Evolutionary conservation across 805 yeast genomes (phyloP), one percentile per base, ranked within the genome.

Genomic region (Yarrowia deformans): DNA sequence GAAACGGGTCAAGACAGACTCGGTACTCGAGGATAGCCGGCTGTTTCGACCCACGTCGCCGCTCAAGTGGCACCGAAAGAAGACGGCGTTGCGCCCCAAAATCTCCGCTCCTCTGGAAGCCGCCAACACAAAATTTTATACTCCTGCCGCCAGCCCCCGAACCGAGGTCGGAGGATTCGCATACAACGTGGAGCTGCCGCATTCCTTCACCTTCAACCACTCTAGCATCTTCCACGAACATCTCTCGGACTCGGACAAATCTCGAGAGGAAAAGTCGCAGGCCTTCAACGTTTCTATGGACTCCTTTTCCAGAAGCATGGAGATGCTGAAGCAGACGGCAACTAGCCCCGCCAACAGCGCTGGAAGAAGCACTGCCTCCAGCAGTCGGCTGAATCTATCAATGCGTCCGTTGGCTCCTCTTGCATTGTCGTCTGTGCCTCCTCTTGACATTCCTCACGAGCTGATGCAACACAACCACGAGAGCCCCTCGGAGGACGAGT

Each of bases 61-160:
- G 19, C 66, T 60, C 66, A 60, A 60, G 42, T 60, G 66, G 66
- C 66, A 60, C 52, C 45, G 66, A 60, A 60, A 45, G 52, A 45
- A 60, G 66, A 34, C 18, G 3, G 52, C 34, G 0, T n/a, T 42
- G 16, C 39, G 64, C 6, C 66, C 66, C 9, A 60, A 43, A 16
- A 60, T 60, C 8, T 60, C 66, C 5, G 40, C 52, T 3, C 66
- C 66, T 3, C 32, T 60, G 29, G 52, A 43, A 18, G 32, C 42
- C 8, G 66, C 50, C 35, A 13, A 34, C 42, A 60, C 40, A 3
- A 40, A 43, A 12, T 60, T 60, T 14, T 45, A 60, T 34, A 60
- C 66, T 18, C 66, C 66, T 10, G 3, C 14, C 14, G 48, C 40
- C 23, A 29, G 49, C 12, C 50, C 64, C n/a, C 64, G 64, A n/a